Evolutionary conservation across 1,284 basidiomycete species (phyloP), one percentile per base, ranked within the genome.

Genomic region (Flammula alnicola): DNA sequence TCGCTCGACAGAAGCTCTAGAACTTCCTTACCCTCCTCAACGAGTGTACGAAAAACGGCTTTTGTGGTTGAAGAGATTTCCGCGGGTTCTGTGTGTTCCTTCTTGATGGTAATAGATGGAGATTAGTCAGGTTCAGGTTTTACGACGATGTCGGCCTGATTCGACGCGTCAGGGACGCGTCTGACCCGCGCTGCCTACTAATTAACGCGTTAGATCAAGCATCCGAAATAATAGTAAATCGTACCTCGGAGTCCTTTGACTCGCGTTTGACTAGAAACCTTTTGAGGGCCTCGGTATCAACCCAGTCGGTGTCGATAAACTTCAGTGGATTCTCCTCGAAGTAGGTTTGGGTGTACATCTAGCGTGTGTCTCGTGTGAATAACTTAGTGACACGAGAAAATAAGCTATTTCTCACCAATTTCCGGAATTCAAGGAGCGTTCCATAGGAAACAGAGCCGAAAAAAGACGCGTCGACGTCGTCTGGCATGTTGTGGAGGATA

Each of bases 261-360:
- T 41, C 16, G 33, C 14, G 29, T 35, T 16, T 8, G 27, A 10
- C 22, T 10, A 48, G 27, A 25, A 48, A 48, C 3, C 12, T n/a
- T 25, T 48, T 48, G 10, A 48, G 16, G 5, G 33, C 31, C 4
- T 41, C n/a, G 2, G 41, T 16, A 14, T 49, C 26, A 12, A 49
- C 39, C 40, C 47, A 49, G 3, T 30, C 32, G 14, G 39, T 43
- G 19, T 49, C 25, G 4, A 42, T 22, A 37, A 49, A 49, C 39
- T 22, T 49, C 3, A n/a, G 23, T 11, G 39, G 39, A 19, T 49
- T n/a, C n/a, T n/a, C n/a, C 17, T 14, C 35, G 23, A 42, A 29
- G 14, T 27, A 49, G 7, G 31, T 12, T 3, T 14, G 9, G 5
- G 20, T 10, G 26, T 42, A 49, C 25, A 33, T 37, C 40, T 49